These are phyloP conservation scores for Lepiota brunneoincarnata DNA, from an alignment of 768 basidiomycete species.

Conservation along the genomic window DNA sequence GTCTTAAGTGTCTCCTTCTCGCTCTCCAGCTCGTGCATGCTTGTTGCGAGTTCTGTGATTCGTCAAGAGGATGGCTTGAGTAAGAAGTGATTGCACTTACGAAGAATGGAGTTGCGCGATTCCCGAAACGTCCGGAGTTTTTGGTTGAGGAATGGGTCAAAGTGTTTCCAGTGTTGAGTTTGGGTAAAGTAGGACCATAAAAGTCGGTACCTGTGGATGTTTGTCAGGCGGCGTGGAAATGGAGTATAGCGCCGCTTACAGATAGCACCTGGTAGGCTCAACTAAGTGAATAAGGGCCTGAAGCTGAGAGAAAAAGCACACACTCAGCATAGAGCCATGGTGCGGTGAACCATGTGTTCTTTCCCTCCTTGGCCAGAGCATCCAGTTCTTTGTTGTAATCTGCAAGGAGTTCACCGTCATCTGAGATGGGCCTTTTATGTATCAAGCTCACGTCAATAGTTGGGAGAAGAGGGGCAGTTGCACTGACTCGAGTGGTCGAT, in stretches of 20 bases:
- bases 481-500: slow-evolving; percentile 64
- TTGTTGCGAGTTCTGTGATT: slow-evolving; percentile 64
- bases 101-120: slow-evolving; percentile 72
- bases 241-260: neutral
- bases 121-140: slow-evolving; percentile 82
- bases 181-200: slow-evolving; percentile 69
- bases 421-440: slow-evolving; percentile 54
- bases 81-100: slow-evolving; percentile 41
- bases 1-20: slow-evolving; percentile 42
- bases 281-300: neutral
- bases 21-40: slow-evolving; percentile 62
- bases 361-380: slow-evolving; percentile 38
- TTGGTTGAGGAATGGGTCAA: slow-evolving; percentile 81
- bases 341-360: slow-evolving; percentile 84
- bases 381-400: slow-evolving; percentile 77
- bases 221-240: neutral
- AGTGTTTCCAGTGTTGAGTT: slow-evolving; percentile 66
- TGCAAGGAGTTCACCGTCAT: slow-evolving; percentile 71
- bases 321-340: slow-evolving; percentile 98
- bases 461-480: neutral
- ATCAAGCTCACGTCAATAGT: neutral
- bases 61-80: neutral
- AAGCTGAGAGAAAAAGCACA: slow-evolving; percentile 25
- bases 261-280: slow-evolving; percentile 1
- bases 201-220: slow-evolving; percentile 67